Base-by-base conservation (phyloP, 2,329 filamentous ascomycete genomes). In the Colletotrichum lini region DNA sequence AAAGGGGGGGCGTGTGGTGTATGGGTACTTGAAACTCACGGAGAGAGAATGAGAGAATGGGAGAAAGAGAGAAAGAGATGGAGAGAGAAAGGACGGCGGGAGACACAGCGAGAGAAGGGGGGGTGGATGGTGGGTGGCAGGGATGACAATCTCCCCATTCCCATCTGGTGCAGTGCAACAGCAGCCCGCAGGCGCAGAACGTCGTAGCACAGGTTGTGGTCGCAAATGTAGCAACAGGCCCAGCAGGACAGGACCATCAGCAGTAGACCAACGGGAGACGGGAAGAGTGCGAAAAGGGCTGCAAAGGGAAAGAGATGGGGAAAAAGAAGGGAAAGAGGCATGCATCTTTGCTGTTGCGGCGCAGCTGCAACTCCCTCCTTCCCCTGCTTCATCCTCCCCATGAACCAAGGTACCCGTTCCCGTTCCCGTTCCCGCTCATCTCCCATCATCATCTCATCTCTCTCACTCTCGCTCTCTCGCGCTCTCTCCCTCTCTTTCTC, bases 161-260 rank as follows among this genome's bases (percentile, higher is more conserved):
- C 61, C 61, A 70, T 65, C 40, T 70, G 61, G 67, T 42, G 47
- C 61, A 47, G 30, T 35, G 30, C 30, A 35, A 9, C 30, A 35
- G 30, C 8, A 9, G 53, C 61, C 35, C 59, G 66, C 66, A 65
- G 52, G 45, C 52, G 50, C 50, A 56, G 44, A 49, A 26, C 21
- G 21, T 7, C n/a, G 18, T 38, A 38, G 40, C 47, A 53, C 66
- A 50, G 49, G 65, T 44, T 44, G 16, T 58, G 16, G 56, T 26
- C 8, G 56, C 40, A 45, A 23, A 23, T 44, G 62, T 35, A 35
- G 30, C n/a, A 35, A 50, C 62, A 58, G 62, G 21, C 23, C 23
- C 49, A 30, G 47, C 21, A 26, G 47, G 47, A 35, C 30, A 35
- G 30, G 44, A 38, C 26, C 16, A 42, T 40, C 21, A 12, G 9